These are phyloP conservation scores for Aspergillus carbonarius DNA, from an alignment of 2,329 filamentous ascomycete genomes.

Conservation along the genomic window DNA sequence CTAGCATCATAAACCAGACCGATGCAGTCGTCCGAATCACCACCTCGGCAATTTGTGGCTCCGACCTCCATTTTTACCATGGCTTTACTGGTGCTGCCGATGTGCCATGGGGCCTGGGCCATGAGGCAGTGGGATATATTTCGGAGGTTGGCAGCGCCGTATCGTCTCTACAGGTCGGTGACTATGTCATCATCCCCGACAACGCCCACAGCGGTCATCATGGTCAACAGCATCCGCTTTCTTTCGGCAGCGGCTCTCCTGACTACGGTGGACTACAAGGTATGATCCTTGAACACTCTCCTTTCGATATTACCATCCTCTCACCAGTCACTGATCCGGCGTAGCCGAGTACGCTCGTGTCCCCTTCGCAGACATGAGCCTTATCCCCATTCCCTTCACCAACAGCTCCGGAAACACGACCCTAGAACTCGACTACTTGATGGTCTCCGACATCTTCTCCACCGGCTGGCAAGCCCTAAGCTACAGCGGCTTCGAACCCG, in stretches of 20 bases:
- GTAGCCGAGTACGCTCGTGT: constrained; percentile 21
- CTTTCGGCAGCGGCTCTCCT: background rate
- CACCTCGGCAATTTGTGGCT: constrained; percentile 37
- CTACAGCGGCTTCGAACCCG: background rate
- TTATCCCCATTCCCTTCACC: constrained; percentile 18
- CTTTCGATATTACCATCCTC: background rate
- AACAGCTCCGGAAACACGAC: background rate
- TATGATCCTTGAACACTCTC: background rate
- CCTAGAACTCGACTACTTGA: background rate
- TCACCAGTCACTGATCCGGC: background rate
- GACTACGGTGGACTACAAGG: background rate
- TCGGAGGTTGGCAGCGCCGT: constrained; percentile 18
- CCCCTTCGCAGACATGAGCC: constrained; percentile 16
- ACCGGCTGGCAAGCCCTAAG: background rate
- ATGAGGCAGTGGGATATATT: constrained; percentile 24
- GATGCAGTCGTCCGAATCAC: constrained; percentile 41
- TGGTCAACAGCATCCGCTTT: background rate
- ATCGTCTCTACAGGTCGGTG: constrained; percentile 16
- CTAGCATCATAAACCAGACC: constrained; percentile 19
- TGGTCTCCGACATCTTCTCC: background rate
- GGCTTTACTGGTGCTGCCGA: constrained; percentile 22
- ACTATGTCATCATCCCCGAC: constrained; percentile 22
- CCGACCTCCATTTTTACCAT: constrained; percentile 38
- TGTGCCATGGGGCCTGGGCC: constrained; percentile 21
- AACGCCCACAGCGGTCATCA: constrained; percentile 13